Conservation (phyloP, 805 yeast species). For the Helenozyma rhizophorensis region DNA sequence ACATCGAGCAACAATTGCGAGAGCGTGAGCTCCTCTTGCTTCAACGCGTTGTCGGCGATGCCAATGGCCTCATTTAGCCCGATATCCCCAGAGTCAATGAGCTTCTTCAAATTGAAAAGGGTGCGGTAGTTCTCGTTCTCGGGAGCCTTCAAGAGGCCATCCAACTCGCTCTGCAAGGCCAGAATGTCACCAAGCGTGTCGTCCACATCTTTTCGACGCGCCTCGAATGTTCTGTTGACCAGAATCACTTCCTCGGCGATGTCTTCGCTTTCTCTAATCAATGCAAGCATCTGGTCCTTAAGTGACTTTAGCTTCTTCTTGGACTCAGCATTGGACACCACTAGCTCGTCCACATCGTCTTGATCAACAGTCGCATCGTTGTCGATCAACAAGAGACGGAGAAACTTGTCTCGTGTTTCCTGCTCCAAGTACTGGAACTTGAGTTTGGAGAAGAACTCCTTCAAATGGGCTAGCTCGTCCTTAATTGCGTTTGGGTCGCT, state of each 20-base stretch:
- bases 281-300: constrained; percentile 22
- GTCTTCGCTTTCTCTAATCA: constrained; percentile 26
- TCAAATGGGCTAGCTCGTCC: constrained; percentile 32
- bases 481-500: constrained; percentile 10
- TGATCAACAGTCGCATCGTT: constrained; percentile 27
- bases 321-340: constrained; percentile 17
- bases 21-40: constrained; percentile 5
- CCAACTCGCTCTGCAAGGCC: constrained; percentile 16
- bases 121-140: constrained; percentile 13
- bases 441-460: constrained; percentile 46
- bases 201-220: constrained; percentile 23
- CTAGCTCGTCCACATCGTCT: constrained; percentile 28
- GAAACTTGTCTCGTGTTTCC: constrained; percentile 65
- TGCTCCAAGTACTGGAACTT: constrained; percentile 67
- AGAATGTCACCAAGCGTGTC: constrained; percentile 20
- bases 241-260: constrained; percentile 23
- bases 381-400: constrained; percentile 43
- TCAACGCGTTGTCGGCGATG: constrained; percentile 10
- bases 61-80: constrained; percentile 12
- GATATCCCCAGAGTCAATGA: constrained; percentile 12
- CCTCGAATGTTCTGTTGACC: constrained; percentile 20
- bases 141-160: constrained; percentile 7
- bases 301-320: constrained; percentile 22
- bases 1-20: constrained; percentile 4
- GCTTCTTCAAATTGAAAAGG: constrained; percentile 10